Conservation (phyloP, 129 eudicot genomes). For the Chrysanthemum lavandulifolium region DNA sequence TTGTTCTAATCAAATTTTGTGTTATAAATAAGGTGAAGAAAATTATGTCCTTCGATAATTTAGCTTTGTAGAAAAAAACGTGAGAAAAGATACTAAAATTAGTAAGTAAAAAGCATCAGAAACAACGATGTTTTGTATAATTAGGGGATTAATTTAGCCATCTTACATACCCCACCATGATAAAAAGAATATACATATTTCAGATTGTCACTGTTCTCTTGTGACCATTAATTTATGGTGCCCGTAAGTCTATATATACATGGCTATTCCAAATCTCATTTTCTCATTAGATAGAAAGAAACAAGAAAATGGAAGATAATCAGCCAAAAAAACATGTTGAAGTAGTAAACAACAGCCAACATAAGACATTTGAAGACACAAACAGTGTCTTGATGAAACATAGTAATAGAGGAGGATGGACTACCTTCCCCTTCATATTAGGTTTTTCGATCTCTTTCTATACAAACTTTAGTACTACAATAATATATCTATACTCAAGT, state of each 20-base stretch:
- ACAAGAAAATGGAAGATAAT: background rate
- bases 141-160: background rate
- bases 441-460: constrained; percentile 12
- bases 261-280: background rate
- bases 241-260: background rate
- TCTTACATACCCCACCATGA: background rate
- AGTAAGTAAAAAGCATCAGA: background rate
- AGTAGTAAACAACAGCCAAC: no score
- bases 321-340: background rate
- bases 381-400: constrained; percentile 8
- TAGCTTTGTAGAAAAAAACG: no score
- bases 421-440: constrained; percentile 33
- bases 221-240: no score
- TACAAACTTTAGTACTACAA: background rate
- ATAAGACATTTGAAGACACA: background rate
- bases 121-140: no score
- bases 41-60: no score
- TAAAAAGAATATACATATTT: background rate
- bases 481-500: background rate
- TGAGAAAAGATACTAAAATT: no score
- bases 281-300: no score
- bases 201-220: background rate
- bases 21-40: no score
- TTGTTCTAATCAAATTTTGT: no score
- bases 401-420: constrained; percentile 38